These are phyloP conservation scores for Podaxis sp. DNA, from an alignment of 768 basidiomycete species.

Conservation along the genomic window DNA sequence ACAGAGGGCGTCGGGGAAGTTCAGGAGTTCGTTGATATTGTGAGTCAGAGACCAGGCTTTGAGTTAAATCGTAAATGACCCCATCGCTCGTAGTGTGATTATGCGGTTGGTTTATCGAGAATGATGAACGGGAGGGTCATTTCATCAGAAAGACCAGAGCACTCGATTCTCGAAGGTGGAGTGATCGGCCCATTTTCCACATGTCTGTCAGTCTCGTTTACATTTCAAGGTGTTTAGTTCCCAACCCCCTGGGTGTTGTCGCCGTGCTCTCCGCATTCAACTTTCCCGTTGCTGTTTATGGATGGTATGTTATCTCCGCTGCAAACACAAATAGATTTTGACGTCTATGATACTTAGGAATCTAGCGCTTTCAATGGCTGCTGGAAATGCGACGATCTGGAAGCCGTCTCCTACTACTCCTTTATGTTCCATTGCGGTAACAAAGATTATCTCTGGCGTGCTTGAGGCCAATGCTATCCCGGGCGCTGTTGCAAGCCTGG, in stretches of 20 bases:
- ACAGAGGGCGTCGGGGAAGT: conserved; percentile 93
- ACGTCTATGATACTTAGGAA: conserved; percentile 58
- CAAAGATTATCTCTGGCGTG: conserved; percentile 77
- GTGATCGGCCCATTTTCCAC: conserved; percentile 12
- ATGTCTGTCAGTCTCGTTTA: conserved; percentile 23
- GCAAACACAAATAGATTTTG: not conserved
- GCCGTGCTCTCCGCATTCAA: conserved; percentile 91
- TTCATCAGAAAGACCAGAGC: conserved; percentile 86
- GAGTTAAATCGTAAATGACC: conserved; percentile 12
- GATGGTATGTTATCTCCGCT: conserved; percentile 54
- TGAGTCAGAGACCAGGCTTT: conserved; percentile 40
- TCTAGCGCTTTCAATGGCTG: conserved; percentile 80
- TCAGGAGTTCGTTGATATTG: conserved; percentile 93
- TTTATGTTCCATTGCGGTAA: conserved; percentile 87
- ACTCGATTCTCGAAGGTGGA: conserved; percentile 85
- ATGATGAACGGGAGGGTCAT: conserved; percentile 93
- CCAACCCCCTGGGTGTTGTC: conserved; percentile 79
- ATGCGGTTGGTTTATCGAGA: conserved; percentile 87
- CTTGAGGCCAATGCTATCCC: conserved; percentile 82
- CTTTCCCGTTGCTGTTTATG: conserved; percentile 93
- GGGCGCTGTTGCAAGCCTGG: conserved; percentile 79
- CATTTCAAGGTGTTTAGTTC: conserved; percentile 48
- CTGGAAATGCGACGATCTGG: conserved; percentile 94
- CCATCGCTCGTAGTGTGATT: conserved; percentile 71
- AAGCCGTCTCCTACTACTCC: conserved; percentile 92